Evolutionary conservation across 1,284 basidiomycete species (phyloP), one percentile per base, ranked within the genome.

Genomic region (Ceratobasidium papillatum): DNA sequence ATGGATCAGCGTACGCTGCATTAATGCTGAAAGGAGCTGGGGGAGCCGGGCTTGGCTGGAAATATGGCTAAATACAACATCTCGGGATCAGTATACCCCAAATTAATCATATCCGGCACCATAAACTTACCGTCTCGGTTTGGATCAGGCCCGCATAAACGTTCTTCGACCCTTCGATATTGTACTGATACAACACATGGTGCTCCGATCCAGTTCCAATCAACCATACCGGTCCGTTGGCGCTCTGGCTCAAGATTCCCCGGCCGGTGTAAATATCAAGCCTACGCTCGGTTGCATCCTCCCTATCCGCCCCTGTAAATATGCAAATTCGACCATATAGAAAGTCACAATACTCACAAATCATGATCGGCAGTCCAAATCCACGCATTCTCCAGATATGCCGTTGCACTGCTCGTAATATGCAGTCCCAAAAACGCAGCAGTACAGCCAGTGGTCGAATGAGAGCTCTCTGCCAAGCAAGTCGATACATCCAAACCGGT

Each of bases 361-460:
- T 81, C 79, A 77, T 94, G 93, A 79, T 94, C 92, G 3, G 92
- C 91, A 27, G 88, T 85, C 93, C 93, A 95, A 5, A 92, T 84
- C 91, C 92, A 94, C 11, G 87, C 87, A 52, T 88, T 89, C 74
- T 78, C 79, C 36, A 81, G 74, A 75, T 83, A 83, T 19, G 80
- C 90, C 74, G 86, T 88, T 0, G 90, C 87, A 12, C 78, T 78
- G 25, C 84, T 75, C 0, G 88, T 92, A 38, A 93, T 81, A 80
- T 92, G 90, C 17, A 92, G 80, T 38, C 82, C 88, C 47, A 91
- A 80, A 82, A 88, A 92, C n/a, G 89, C 87, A n/a, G 87, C 86
- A 69, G 85, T 84, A 80, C 90, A 91, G 61, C 82, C 80, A 12
- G 80, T 79, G 71, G 80, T 82, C 30, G 82, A 82, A 43, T 61